These are phyloP conservation scores for Claviceps sp. DNA, from an alignment of 2,329 filamentous ascomycete species.

Conservation along the genomic window DNA sequence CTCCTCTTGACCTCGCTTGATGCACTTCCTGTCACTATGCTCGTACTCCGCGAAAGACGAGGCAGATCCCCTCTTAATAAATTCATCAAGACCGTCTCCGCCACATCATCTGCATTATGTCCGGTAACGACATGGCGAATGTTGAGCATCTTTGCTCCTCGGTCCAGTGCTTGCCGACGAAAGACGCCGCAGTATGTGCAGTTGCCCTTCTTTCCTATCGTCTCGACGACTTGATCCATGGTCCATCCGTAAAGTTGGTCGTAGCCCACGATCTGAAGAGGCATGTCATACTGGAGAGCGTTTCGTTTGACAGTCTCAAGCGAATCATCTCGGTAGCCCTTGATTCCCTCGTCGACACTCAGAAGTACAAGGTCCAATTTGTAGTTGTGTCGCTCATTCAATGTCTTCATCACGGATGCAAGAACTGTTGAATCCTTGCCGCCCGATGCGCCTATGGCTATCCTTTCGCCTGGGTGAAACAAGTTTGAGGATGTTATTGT, in stretches of 20 bases:
- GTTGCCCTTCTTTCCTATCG: constrained; percentile 95
- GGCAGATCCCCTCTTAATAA: constrained; percentile 81
- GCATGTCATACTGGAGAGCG: constrained; percentile 79
- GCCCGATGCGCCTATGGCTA: constrained; percentile 91
- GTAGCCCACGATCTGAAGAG: constrained; percentile 84
- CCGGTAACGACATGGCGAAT: constrained; percentile 94
- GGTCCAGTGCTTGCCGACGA: constrained; percentile 80
- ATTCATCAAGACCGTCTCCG: constrained; percentile 97
- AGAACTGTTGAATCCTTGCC: constrained; percentile 97
- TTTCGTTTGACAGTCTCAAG: constrained; percentile 95
- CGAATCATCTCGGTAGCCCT: constrained; percentile 90
- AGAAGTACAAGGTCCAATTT: constrained; percentile 74
- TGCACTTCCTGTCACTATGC: constrained; percentile 67
- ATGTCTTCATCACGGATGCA: constrained; percentile 82
- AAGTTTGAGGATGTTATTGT: constrained; percentile 74
- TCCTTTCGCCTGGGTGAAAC: constrained; percentile 68
- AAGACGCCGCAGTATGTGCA: constrained; percentile 99
- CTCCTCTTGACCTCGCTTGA: constrained; percentile 85
- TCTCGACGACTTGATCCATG: constrained; percentile 96
- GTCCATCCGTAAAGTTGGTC: constrained; percentile 95
- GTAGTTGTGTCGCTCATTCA: constrained; percentile 84
- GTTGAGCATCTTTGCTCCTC: constrained; percentile 73
- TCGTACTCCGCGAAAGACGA: constrained; percentile 75
- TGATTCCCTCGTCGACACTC: constrained; percentile 94
- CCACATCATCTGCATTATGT: constrained; percentile 94